Percentiles rank a stretch among this genome's conserved stretches.
These are phyloP conservation scores for Cupressus sempervirens DNA, from an alignment of 75 land plant species.

Conservation along the genomic window DNA sequence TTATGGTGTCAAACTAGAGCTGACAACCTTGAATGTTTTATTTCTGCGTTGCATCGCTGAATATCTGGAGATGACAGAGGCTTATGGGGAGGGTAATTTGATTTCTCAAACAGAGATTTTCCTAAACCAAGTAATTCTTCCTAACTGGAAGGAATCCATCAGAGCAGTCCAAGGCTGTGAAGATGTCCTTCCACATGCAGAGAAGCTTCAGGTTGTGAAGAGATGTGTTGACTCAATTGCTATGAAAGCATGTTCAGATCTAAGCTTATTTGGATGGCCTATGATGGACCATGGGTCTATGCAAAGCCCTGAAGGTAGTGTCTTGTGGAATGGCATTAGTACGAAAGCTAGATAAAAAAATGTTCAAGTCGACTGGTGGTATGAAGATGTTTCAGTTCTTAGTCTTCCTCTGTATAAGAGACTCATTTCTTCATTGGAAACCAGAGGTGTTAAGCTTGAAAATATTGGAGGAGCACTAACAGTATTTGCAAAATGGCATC, in stretches of 20 bases:
- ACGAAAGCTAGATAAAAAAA: constrained; percentile 37
- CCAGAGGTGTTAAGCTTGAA: constrained; percentile 28
- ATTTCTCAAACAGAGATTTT: constrained; percentile 21
- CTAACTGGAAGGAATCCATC: constrained; percentile 43
- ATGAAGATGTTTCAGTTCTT: constrained; percentile 60
- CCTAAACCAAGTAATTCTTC: constrained; percentile 30
- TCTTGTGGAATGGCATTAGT: constrained; percentile 63
- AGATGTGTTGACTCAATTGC: too few relatives aligned
- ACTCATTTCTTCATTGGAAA: constrained; percentile 54
- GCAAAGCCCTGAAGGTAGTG: constrained; percentile 57
- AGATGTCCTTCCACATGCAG: constrained; percentile 20
- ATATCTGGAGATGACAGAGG: too few relatives aligned
- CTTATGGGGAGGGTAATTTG: constrained; percentile 47
- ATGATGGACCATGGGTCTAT: constrained; percentile 19
- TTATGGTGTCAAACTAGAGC: too few relatives aligned
- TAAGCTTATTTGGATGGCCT: too few relatives aligned
- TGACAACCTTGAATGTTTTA: too few relatives aligned
- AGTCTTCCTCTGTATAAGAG: too few relatives aligned
- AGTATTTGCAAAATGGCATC: constrained; percentile 53
- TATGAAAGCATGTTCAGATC: too few relatives aligned
- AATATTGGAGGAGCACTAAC: constrained; percentile 61
- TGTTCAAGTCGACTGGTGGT: constrained; percentile 80
- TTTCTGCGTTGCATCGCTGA: too few relatives aligned
- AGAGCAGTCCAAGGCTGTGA: constrained; percentile 31
- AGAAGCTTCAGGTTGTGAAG: constrained; percentile 47